These are phyloP conservation scores for Hypoxylon cercidicola DNA, from an alignment of 495 filamentous ascomycete genomes.

Conservation along the genomic window DNA sequence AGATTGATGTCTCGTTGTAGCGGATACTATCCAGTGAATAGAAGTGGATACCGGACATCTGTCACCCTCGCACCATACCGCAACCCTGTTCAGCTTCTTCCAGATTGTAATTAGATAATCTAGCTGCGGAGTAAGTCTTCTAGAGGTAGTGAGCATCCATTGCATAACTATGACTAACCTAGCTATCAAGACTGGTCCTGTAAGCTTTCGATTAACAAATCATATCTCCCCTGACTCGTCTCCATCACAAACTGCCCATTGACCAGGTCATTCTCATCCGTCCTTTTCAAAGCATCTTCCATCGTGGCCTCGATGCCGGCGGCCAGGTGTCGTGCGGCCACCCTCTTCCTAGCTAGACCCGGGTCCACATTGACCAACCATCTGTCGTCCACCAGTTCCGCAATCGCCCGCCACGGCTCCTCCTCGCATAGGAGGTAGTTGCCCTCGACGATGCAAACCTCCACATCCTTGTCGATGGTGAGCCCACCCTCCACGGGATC, in stretches of 20 bases:
- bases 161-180: too few species aligned
- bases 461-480: constrained; percentile 1
- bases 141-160: too few species aligned
- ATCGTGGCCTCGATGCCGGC: constrained; percentile 28
- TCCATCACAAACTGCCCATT: constrained; percentile 14
- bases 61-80: too few species aligned
- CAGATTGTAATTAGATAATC: too few species aligned
- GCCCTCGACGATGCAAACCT: constrained; percentile 25
- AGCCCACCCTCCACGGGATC: constrained; percentile 23
- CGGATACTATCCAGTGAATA: too few species aligned
- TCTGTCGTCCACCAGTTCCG: constrained; percentile 19
- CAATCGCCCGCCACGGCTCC: constrained; percentile 22
- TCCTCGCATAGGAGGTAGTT: constrained; percentile 26
- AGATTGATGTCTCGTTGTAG: too few species aligned
- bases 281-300: constrained; percentile 19
- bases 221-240: constrained; percentile 12
- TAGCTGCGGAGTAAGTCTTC: too few species aligned
- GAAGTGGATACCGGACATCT: too few species aligned
- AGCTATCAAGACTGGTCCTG: neutral
- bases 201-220: constrained; percentile 16
- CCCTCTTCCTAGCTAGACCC: constrained; percentile 12
- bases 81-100: too few species aligned
- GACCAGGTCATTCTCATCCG: constrained; percentile 19
- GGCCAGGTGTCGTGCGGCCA: neutral
- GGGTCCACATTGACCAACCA: constrained; percentile 29